Base-by-base conservation (phyloP, 164 flowering plant genomes). In the Pachysandra terminalis region DNA sequence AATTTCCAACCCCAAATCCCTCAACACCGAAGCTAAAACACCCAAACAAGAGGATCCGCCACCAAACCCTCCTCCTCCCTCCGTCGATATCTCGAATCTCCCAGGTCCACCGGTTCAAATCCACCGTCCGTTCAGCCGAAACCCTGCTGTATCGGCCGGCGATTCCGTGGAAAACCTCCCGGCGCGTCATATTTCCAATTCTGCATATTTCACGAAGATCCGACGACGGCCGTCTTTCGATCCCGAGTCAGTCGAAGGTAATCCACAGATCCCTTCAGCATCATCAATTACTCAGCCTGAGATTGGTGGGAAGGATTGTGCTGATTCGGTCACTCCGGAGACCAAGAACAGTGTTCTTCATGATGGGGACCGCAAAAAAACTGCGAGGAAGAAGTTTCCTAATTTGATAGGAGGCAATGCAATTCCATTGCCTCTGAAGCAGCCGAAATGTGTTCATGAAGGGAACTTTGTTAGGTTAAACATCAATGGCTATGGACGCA, bases 391-490 rank as follows among this genome's bases (percentile, higher is more conserved):
- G 63, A 81, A 58, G 51, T 80, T 64, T 73, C 83, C 79, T n/a
- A 84, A 86, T 83, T 73, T 83, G 76, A 83, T 91, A 19, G 81
- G 86, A 32, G 69, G 71, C 27, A 58, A 45, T 65, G 65, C 62
- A 1, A 66, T 77, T 51, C 22, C 60, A 7, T 25, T 60, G 23
- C 76, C 85, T 0, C 71, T 51, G 40, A 86, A 84, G 51, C 68
- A 75, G 62, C 69, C 75, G 12, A 92, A 86, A 75, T 48, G 77
- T 54, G 72, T 55, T 9, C 75, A 35, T 61, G 97, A 92, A 79
- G 94, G 97, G 51, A 96, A 96, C 61, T 96, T 96, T 70, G 97
- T 93, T 57, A 89, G 77, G 87, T 79, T 90, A 16, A 90, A 92
- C 72, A 70, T 96, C 25, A 89, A 86, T 69, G 82, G 94, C 19